Base-by-base conservation (phyloP, 163 green algal species). In the Scenedesmus sp. region DNA sequence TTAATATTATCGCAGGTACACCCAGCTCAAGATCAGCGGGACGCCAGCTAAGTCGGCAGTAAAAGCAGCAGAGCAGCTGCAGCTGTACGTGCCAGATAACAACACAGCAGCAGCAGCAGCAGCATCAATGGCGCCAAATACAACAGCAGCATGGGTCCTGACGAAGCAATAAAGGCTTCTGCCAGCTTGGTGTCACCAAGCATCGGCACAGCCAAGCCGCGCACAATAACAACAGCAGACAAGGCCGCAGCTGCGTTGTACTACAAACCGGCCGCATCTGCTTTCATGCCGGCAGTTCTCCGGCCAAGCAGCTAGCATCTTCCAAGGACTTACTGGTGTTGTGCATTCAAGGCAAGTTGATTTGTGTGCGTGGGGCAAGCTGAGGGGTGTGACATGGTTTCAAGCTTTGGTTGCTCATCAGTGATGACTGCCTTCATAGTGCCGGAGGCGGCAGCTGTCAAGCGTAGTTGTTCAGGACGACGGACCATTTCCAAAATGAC, bases 11-110 rank as follows among this genome's bases (percentile, higher is more conserved):
- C 80, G 51, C 85, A 89, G 85, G 85, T 89, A 97, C 87, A 94
- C 94, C 33, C 93, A 94, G 53, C 81, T 95, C 22, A 95, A 95
- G 85, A 87, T 92, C 6, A 61, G 89, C 43, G 82, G 65, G 30
- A 76, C 89, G 15, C 76, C 72, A 35, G 76, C 70, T 7, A 87
- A 89, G 73, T 49, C n/a, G 5, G 80, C 80, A 72, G 49, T 80
- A 4, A 40, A 49, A 30, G 42, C 84, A 43, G 76, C 65, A 26
- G 51, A 42, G 10, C 16, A 65, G 15, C 81, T 42, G 35, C 88
- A 43, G 4, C 46, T 44, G 0, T 70, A 61, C 10, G 89, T 82
- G 35, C 2, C 18, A 33, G 73, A 46, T 37, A 46, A 16, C 73
- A 51, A 4, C 35, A 82, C 73, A 15, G 70, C 68, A 40, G 70